phyloP scores from a whole-genome alignment of 2,329 filamentous ascomycete genomes.

The Bipolaris gigantea region DNA sequence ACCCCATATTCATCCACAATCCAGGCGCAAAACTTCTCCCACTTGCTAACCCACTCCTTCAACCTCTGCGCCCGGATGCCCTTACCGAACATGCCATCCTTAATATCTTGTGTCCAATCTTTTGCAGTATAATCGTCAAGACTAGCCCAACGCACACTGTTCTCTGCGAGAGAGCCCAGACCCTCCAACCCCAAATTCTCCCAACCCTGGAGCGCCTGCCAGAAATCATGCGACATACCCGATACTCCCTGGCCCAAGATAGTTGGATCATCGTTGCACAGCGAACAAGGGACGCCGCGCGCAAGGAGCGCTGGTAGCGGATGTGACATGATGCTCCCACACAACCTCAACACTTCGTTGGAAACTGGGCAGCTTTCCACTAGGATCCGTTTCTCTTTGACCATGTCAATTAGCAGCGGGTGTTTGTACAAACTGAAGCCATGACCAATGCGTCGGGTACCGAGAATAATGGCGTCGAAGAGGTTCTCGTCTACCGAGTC shows the following conservation, averaged over 20 bases:
- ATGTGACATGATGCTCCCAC: constrained; percentile 74
- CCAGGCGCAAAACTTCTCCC: constrained; percentile 92
- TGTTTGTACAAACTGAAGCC: constrained; percentile 89
- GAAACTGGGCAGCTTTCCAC: constrained; percentile 90
- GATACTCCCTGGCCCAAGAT: constrained; percentile 81
- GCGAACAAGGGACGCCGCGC: constrained; percentile 77
- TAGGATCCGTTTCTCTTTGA: constrained; percentile 84
- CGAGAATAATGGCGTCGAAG: constrained; percentile 85
- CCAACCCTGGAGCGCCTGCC: constrained; percentile 89
- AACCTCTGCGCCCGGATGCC: constrained; percentile 72
- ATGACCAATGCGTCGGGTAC: constrained; percentile 86
- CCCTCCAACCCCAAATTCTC: constrained; percentile 88
- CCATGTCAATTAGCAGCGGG: constrained; percentile 82
- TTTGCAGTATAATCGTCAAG: constrained; percentile 76
- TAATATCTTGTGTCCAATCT: constrained; percentile 73
- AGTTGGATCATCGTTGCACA: constrained; percentile 90
- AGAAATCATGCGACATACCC: constrained; percentile 90
- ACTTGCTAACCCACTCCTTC: constrained; percentile 76
- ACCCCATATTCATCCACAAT: constrained; percentile 73
- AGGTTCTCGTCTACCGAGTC: constrained; percentile 78
- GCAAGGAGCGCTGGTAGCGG: constrained; percentile 82
- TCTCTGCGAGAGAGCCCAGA: constrained; percentile 84
- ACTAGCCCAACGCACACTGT: constrained; percentile 85
- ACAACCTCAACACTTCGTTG: constrained; percentile 83
- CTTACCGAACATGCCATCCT: constrained; percentile 70